These are phyloP conservation scores for Globisporangium camurandrum DNA, from an alignment of 352 stramenopile species.

Conservation along the genomic window DNA sequence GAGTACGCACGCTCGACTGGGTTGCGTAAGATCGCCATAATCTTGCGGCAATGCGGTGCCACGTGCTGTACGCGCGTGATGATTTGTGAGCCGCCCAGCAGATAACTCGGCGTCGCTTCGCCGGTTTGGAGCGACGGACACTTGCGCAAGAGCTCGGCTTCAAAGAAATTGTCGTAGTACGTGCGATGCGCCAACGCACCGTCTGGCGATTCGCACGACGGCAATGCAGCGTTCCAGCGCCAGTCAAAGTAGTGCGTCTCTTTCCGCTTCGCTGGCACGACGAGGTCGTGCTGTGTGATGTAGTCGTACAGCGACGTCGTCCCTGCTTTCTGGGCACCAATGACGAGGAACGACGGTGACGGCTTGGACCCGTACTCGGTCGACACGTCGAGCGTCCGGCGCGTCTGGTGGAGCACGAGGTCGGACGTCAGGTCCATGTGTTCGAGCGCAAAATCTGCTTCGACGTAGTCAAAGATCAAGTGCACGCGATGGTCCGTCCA, in stretches of 20 bases:
- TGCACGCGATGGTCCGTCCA: conserved; percentile 90
- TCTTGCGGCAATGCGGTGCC: conserved; percentile 72
- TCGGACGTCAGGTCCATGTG: conserved; percentile 75
- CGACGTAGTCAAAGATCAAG: conserved; percentile 98
- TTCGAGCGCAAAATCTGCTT: conserved; percentile 59
- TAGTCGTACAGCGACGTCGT: conserved; percentile 98
- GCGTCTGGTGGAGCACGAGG: conserved; percentile 93
- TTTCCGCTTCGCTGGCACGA: conserved; percentile 84
- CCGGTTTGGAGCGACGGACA: conserved; percentile 90
- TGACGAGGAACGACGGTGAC: conserved; percentile 91
- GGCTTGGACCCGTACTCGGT: conserved; percentile 65
- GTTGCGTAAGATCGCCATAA: conserved; percentile 80
- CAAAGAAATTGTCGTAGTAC: conserved; percentile 83
- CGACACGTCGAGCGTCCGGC: conserved; percentile 91
- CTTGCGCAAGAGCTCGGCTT: conserved; percentile 69
- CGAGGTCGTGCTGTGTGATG: conserved; percentile 94
- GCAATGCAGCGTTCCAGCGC: conserved; percentile 88
- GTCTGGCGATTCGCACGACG: conserved; percentile 39
- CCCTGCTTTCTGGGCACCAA: conserved; percentile 95
- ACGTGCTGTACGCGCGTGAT: conserved; percentile 74
- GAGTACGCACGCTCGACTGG: conserved; percentile 82
- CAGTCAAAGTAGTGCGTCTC: conserved; percentile 99
- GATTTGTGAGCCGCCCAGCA: conserved; percentile 71
- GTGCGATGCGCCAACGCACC: conserved; percentile 47
- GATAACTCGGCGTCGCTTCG: conserved; percentile 90